Conservation (phyloP, 192 early-diverging fungal species). For the Pilaira anomala region DNA sequence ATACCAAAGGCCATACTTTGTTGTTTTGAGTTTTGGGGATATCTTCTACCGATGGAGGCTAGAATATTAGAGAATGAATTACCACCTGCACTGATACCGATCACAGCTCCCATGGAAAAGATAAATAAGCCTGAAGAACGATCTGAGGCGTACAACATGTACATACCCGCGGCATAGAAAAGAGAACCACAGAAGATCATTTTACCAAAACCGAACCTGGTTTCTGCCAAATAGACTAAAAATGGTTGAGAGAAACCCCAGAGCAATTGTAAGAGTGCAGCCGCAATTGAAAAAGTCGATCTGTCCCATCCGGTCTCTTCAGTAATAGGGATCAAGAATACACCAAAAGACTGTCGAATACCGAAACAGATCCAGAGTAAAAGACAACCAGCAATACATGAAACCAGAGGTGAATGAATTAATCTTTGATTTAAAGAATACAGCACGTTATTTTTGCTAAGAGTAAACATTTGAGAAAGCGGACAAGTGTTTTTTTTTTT, state of each 20-base stretch:
- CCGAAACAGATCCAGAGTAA: slow-evolving; percentile 32
- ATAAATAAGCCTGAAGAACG: slow-evolving; percentile 15
- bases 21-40: slow-evolving; percentile 15
- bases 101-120: background rate
- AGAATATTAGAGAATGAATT: slow-evolving; percentile 29
- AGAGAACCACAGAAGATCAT: slow-evolving; percentile 9
- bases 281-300: slow-evolving; percentile 29
- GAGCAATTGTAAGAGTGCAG: slow-evolving; percentile 30
- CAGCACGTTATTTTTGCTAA: too few relatives aligned
- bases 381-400: slow-evolving; percentile 22
- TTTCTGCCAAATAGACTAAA: slow-evolving; percentile 27
- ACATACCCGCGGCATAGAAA: slow-evolving; percentile 16
- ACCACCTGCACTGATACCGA: background rate
- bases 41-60: slow-evolving; percentile 26
- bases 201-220: slow-evolving; percentile 20
- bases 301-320: slow-evolving; percentile 26
- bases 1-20: slow-evolving; percentile 34
- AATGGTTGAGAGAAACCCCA: slow-evolving; percentile 33
- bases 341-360: slow-evolving; percentile 33
- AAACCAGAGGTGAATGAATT: background rate
- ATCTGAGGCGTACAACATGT: slow-evolving; percentile 15
- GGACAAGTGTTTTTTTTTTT: too few relatives aligned
- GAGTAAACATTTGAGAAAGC: too few relatives aligned
- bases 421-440: background rate
- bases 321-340: slow-evolving; percentile 33